These are phyloP conservation scores for Wallacemonas sp. DNA, from an alignment of 208 protist species.

Conservation along the genomic window DNA sequence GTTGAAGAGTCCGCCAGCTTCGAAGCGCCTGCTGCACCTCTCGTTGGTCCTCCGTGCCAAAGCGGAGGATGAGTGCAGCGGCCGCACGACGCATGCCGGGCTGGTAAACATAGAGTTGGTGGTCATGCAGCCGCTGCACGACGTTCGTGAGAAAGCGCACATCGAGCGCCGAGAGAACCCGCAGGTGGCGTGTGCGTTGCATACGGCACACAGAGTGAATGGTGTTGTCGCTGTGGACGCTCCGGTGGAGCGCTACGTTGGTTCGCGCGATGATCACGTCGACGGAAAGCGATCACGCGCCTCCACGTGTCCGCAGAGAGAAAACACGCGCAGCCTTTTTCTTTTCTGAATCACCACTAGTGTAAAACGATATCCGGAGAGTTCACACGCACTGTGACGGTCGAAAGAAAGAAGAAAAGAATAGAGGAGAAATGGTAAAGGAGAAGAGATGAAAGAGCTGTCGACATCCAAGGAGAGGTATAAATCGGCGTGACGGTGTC, in stretches of 20 bases:
- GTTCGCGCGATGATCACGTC: no score
- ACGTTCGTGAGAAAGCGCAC: constrained; percentile 46
- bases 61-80: constrained; percentile 62
- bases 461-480: no score
- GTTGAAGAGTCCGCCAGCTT: neutral
- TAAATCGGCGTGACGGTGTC: no score
- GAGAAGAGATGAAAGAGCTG: constrained; percentile 13
- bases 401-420: constrained; percentile 12
- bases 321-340: neutral
- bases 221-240: no score
- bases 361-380: constrained; percentile 7
- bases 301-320: no score
- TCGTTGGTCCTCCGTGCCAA: constrained; percentile 42
- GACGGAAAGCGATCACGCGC: no score
- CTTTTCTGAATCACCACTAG: neutral
- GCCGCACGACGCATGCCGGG: constrained; percentile 45
- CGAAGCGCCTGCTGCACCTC: neutral
- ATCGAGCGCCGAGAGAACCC: constrained; percentile 44
- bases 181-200: neutral
- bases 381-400: no score
- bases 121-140: constrained; percentile 25
- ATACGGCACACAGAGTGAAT: no score
- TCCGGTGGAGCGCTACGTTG: no score
- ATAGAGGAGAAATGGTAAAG: constrained; percentile 6
- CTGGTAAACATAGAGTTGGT: constrained; percentile 47